Percentiles rank a stretch among this genome's conserved stretches.
Evolutionary conservation across 306 rosid genomes (phyloP).

Genomic region (apple (Malus domestica)): DNA sequence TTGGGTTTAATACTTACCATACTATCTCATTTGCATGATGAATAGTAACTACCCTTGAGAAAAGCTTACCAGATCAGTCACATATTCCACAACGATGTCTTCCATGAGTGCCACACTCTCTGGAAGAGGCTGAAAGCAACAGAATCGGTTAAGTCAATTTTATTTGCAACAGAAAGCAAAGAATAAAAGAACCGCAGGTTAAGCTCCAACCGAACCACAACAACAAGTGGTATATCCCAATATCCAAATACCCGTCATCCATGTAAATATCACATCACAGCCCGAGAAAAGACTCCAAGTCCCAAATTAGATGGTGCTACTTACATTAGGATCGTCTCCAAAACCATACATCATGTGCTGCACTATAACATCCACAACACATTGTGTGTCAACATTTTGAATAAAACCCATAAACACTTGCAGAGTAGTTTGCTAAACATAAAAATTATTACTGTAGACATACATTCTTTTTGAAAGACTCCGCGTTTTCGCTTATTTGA

Average conservation of each 20-base stretch:
- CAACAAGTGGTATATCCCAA: background rate
- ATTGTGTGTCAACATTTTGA: background rate
- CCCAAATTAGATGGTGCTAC: background rate
- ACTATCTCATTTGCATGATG: background rate
- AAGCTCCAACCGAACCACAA: background rate
- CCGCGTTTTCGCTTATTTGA: conserved; percentile 80
- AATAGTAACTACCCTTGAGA: background rate
- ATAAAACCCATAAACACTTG: background rate
- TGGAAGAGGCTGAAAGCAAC: conserved; percentile 67
- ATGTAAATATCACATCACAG: background rate
- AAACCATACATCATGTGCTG: conserved; percentile 99
- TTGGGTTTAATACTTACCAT: conserved; percentile 5
- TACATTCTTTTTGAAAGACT: conserved; percentile 81
- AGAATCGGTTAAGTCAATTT: background rate
- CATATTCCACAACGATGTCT: conserved; percentile 83
- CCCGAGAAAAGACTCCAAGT: background rate
- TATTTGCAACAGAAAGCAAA: background rate
- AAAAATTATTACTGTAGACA: background rate
- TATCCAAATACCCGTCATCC: background rate
- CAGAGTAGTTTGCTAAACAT: background rate
- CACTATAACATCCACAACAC: conserved; percentile 33
- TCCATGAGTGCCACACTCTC: conserved; percentile 87
- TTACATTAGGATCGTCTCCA: conserved; percentile 87
- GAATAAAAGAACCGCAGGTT: background rate
- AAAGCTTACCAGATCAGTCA: conserved; percentile 63